A percentile compares a stretch with the other conserved stretches of the same genome.
Conservation (phyloP, 352 stramenopile genomes). For the Globisporangium canariense region DNA sequence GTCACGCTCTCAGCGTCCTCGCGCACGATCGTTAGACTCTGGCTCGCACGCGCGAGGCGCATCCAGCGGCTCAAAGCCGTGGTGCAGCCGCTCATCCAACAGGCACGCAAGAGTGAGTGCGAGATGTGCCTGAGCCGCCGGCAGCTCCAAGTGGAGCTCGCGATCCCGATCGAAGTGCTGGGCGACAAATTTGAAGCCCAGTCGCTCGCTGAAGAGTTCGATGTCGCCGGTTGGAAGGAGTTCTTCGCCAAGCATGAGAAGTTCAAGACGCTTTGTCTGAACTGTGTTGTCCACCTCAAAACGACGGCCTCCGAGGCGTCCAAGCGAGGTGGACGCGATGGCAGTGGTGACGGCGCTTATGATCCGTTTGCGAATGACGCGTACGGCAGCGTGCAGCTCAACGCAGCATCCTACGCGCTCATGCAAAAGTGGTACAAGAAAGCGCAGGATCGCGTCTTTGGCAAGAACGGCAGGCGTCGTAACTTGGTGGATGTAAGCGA, state of each 20-base stretch:
- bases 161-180: slow-evolving; percentile 91
- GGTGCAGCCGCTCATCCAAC: slow-evolving; percentile 91
- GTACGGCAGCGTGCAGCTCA: slow-evolving; percentile 70
- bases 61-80: slow-evolving; percentile 81
- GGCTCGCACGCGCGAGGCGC: slow-evolving; percentile 85
- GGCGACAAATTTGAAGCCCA: slow-evolving; percentile 91
- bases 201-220: slow-evolving; percentile 87
- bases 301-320: slow-evolving; percentile 26
- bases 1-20: slow-evolving; percentile 89
- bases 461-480: slow-evolving; percentile 55
- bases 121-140: slow-evolving; percentile 93
- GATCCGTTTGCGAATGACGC: slow-evolving; percentile 29
- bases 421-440: slow-evolving; percentile 91
- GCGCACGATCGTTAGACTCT: slow-evolving; percentile 91
- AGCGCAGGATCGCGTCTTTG: slow-evolving; percentile 88
- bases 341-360: slow-evolving; percentile 11
- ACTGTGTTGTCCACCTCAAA: slow-evolving; percentile 86
- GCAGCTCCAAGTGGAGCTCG: slow-evolving; percentile 93
- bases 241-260: slow-evolving; percentile 93
- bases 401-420: slow-evolving; percentile 83
- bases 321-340: slow-evolving; percentile 21
- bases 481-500: slow-evolving; percentile 79
- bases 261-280: slow-evolving; percentile 94
- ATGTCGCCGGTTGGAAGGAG: slow-evolving; percentile 92
- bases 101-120: slow-evolving; percentile 91